A percentile compares a stretch with the other conserved stretches of the same genome.
Conservation (phyloP, 1,284 basidiomycete genomes). For the Takashimella tepidaria region DNA sequence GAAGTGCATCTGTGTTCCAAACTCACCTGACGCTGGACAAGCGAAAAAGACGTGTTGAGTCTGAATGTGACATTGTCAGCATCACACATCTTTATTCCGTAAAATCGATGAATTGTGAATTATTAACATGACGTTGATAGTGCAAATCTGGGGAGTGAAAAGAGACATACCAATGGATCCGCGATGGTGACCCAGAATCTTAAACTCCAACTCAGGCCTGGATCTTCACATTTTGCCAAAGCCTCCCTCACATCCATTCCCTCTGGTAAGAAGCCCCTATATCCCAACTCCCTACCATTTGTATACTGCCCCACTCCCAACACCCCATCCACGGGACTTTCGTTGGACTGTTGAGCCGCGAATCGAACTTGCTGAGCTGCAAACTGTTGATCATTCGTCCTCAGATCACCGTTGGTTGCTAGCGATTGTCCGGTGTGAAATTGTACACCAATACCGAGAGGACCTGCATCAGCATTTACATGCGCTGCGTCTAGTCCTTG, state of each 20-base stretch:
- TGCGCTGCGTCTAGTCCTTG: neutral
- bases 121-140: too few species aligned
- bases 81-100: neutral
- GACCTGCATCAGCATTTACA: neutral
- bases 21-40: conserved; percentile 61
- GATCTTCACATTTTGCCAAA: conserved; percentile 36
- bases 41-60: conserved; percentile 81
- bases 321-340: neutral
- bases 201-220: conserved; percentile 40
- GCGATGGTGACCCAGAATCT: conserved; percentile 47
- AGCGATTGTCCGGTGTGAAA: neutral
- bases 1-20: neutral
- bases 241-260: conserved; percentile 35
- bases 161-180: conserved; percentile 39
- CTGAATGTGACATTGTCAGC: conserved; percentile 45
- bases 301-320: neutral
- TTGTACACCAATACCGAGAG: neutral
- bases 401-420: neutral
- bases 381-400: neutral
- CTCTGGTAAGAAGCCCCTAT: conserved; percentile 14
- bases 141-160: neutral
- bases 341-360: too few species aligned
- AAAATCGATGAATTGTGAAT: neutral
- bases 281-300: conserved; percentile 8
- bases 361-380: neutral